Evolutionary conservation across 1,284 basidiomycete species (phyloP).

Genomic region (Tausonia pullulans): DNA sequence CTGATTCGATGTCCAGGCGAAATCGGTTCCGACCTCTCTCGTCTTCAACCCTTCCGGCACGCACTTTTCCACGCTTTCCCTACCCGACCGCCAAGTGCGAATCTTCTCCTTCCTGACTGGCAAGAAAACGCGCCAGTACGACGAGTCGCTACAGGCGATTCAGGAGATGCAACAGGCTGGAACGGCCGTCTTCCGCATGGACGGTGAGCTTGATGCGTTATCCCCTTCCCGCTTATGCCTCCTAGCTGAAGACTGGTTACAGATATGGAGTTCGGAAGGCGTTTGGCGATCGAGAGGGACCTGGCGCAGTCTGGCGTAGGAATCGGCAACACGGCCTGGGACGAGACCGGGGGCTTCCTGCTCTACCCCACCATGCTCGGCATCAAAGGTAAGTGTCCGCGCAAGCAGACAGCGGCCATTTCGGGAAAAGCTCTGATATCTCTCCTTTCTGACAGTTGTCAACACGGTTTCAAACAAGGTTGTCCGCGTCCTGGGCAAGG

Average conservation of each 20-base stretch:
- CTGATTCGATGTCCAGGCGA: constrained; percentile 46
- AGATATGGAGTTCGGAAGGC: constrained; percentile 91
- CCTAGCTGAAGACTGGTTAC: constrained; percentile 30
- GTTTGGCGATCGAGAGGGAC: constrained; percentile 84
- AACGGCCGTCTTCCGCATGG: constrained; percentile 77
- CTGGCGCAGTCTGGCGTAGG: constrained; percentile 43
- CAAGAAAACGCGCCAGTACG: constrained; percentile 84
- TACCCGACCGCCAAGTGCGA: constrained; percentile 84
- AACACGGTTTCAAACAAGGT: constrained; percentile 91
- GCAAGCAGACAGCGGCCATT: not conserved
- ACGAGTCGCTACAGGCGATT: constrained; percentile 82
- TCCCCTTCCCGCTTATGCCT: too few species aligned
- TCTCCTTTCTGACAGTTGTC: constrained; percentile 49
- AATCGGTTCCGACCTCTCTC: constrained; percentile 79
- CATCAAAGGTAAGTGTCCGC: constrained; percentile 62
- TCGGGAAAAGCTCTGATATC: not conserved
- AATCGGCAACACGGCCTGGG: constrained; percentile 75
- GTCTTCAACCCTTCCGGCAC: constrained; percentile 78
- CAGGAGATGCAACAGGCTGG: constrained; percentile 97
- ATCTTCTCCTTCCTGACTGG: constrained; percentile 85
- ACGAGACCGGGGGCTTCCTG: constrained; percentile 89
- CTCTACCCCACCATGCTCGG: constrained; percentile 88
- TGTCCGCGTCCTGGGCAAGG: constrained; percentile 80
- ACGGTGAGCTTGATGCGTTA: constrained; percentile 37
- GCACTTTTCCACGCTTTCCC: constrained; percentile 82